phyloP scores from a whole-genome alignment of 1,284 basidiomycete genomes.

The Trametes hirsuta region DNA sequence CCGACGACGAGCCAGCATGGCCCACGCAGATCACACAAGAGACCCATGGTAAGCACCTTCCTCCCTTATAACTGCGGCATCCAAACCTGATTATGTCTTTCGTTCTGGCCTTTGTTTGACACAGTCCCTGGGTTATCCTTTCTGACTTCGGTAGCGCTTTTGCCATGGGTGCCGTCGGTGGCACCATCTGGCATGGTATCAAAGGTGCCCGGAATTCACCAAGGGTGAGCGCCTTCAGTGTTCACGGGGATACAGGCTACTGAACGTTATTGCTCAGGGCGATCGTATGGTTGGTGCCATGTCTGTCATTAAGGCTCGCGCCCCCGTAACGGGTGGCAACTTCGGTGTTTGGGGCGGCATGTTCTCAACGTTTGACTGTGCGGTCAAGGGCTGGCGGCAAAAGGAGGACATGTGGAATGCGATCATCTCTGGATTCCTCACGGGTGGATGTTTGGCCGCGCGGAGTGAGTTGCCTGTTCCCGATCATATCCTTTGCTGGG shows the following conservation, averaged over 20 bases:
- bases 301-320: slow-evolving; percentile 97
- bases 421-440: slow-evolving; percentile 97
- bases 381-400: slow-evolving; percentile 95
- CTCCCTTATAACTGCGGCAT: background rate
- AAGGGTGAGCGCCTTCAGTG: slow-evolving; percentile 57
- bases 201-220: slow-evolving; percentile 98
- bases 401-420: slow-evolving; percentile 99
- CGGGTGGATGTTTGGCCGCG: slow-evolving; percentile 93
- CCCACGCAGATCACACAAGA: slow-evolving; percentile 90
- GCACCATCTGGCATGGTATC: slow-evolving; percentile 99
- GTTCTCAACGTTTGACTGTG: slow-evolving; percentile 98
- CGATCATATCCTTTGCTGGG: background rate
- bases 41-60: slow-evolving; percentile 77
- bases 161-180: slow-evolving; percentile 94
- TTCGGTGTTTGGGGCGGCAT: slow-evolving; percentile 98
- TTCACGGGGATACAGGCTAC: background rate
- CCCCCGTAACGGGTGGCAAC: slow-evolving; percentile 97
- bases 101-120: slow-evolving; percentile 9
- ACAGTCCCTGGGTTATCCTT: slow-evolving; percentile 96
- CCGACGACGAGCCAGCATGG: slow-evolving; percentile 48
- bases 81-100: slow-evolving; percentile 8
- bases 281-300: slow-evolving; percentile 93
- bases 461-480: slow-evolving; percentile 69
- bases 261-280: slow-evolving; percentile 55
- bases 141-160: slow-evolving; percentile 99